Percentiles rank a stretch among this genome's conserved stretches.
These are phyloP conservation scores for Glomus cerebriforme DNA, from an alignment of 192 early-diverging fungal species.

Conservation along the genomic window DNA sequence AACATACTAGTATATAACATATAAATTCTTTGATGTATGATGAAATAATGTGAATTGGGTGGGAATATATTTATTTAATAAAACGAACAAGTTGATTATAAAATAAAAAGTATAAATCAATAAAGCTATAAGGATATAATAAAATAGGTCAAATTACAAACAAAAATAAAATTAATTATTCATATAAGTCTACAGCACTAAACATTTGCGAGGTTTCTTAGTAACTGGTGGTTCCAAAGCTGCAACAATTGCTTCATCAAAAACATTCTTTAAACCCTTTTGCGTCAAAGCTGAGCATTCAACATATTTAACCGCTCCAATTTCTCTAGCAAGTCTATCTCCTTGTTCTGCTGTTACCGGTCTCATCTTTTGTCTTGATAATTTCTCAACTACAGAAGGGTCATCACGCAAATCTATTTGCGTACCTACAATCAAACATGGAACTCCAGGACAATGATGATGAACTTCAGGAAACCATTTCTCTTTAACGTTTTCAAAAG, in stretches of 20 bases:
- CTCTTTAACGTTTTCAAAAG: slow-evolving; percentile 94
- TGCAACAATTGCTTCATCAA: slow-evolving; percentile 96
- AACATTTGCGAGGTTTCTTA: not conserved
- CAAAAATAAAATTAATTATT: not conserved
- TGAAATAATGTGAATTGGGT: not conserved
- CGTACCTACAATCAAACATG: slow-evolving; percentile 93
- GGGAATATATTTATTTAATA: not conserved
- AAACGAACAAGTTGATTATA: not conserved
- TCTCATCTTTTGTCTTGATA: slow-evolving; percentile 79
- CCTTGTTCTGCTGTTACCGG: slow-evolving; percentile 80
- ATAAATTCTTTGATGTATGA: not conserved
- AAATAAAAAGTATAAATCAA: not conserved
- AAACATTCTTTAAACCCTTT: slow-evolving; percentile 93
- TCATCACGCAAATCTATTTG: slow-evolving; percentile 89
- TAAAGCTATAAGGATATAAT: not conserved
- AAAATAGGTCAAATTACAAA: not conserved
- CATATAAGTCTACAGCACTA: not conserved
- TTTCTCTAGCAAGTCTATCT: slow-evolving; percentile 78
- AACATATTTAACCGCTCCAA: slow-evolving; percentile 90
- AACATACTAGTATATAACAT: not conserved
- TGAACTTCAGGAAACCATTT: slow-evolving; percentile 97
- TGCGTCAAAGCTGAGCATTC: slow-evolving; percentile 93
- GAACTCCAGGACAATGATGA: slow-evolving; percentile 95
- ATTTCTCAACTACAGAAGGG: slow-evolving; percentile 72
- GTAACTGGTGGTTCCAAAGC: slow-evolving; percentile 85